Percentiles rank a stretch among this genome's conserved stretches.
These are phyloP conservation scores for Blastobotrys muscicola DNA, from an alignment of 805 yeast genomes.

Conservation along the genomic window DNA sequence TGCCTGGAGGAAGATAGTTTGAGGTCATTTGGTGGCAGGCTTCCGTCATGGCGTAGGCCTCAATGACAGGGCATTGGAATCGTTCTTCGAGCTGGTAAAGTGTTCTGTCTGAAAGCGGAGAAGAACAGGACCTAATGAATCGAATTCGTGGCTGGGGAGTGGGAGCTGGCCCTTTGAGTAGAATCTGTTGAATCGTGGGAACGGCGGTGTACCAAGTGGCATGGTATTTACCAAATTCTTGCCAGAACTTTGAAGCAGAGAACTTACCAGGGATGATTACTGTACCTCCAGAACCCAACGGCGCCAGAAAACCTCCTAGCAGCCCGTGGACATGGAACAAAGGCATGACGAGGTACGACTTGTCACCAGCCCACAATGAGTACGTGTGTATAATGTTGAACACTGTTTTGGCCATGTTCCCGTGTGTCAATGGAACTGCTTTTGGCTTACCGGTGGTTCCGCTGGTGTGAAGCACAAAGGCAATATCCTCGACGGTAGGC, in stretches of 20 bases:
- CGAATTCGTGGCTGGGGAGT: conserved; percentile 43
- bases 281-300: conserved; percentile 51
- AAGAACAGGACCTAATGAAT: conserved; percentile 64
- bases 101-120: conserved; percentile 59
- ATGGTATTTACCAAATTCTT: conserved; percentile 38
- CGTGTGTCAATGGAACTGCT: conserved; percentile 62
- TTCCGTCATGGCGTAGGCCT: conserved; percentile 77
- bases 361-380: conserved; percentile 38
- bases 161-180: conserved; percentile 46
- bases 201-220: conserved; percentile 73
- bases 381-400: conserved; percentile 52
- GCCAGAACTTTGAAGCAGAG: conserved; percentile 54
- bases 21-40: conserved; percentile 77
- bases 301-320: conserved; percentile 54
- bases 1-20: conserved; percentile 55
- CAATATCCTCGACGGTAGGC: conserved; percentile 43
- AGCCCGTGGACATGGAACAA: conserved; percentile 70
- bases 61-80: conserved; percentile 59
- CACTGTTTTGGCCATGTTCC: conserved; percentile 52
- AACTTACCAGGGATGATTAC: conserved; percentile 54
- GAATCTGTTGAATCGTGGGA: conserved; percentile 64
- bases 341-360: conserved; percentile 64
- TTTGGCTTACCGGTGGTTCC: conserved; percentile 75
- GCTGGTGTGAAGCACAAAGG: conserved; percentile 60
- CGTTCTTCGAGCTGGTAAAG: conserved; percentile 46